Evolutionary conservation across 1,284 basidiomycete genomes (phyloP).

Genomic region (Pyrrhoderma noxium): DNA sequence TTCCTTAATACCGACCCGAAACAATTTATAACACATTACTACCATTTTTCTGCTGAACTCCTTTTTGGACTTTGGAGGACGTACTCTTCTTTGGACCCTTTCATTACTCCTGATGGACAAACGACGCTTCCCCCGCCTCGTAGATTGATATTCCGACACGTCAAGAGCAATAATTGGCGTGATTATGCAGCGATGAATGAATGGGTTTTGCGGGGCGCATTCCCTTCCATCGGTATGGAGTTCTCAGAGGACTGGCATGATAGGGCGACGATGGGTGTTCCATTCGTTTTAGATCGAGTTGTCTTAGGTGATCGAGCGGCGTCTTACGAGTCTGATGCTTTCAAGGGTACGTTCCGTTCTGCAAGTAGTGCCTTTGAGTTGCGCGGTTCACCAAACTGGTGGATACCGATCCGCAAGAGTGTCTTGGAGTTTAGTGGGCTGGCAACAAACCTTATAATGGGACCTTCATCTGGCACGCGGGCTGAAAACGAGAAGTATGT

Average conservation of each 20-base stretch:
- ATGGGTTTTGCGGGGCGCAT: slow-evolving; percentile 66
- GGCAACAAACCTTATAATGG: slow-evolving; percentile 32
- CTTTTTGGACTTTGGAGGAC: slow-evolving; percentile 86
- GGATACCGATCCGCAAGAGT: slow-evolving; percentile 67
- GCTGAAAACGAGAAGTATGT: slow-evolving; percentile 40
- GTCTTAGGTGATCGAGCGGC: slow-evolving; percentile 79
- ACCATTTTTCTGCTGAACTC: slow-evolving; percentile 83
- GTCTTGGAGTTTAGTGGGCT: slow-evolving; percentile 66
- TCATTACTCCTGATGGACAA: slow-evolving; percentile 55
- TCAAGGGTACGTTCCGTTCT: slow-evolving; percentile 62
- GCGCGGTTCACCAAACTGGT: slow-evolving; percentile 73
- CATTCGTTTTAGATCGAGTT: slow-evolving; percentile 77
- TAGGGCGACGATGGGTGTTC: slow-evolving; percentile 56
- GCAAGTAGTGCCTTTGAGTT: slow-evolving; percentile 69
- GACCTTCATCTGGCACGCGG: slow-evolving; percentile 53
- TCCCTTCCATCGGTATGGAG: slow-evolving; percentile 70
- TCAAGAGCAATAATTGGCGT: slow-evolving; percentile 72
- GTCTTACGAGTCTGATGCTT: slow-evolving; percentile 66
- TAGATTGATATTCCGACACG: slow-evolving; percentile 67
- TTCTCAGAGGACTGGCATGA: slow-evolving; percentile 78
- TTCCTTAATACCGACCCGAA: slow-evolving; percentile 76
- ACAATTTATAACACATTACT: slow-evolving; percentile 78
- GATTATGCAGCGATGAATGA: slow-evolving; percentile 83
- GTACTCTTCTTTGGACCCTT: slow-evolving; percentile 72
- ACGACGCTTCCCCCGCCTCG: slow-evolving; percentile 65